Evolutionary conservation across 192 early-diverging fungal species (phyloP).

Genomic region (Pecoramyces ruminantium): DNA sequence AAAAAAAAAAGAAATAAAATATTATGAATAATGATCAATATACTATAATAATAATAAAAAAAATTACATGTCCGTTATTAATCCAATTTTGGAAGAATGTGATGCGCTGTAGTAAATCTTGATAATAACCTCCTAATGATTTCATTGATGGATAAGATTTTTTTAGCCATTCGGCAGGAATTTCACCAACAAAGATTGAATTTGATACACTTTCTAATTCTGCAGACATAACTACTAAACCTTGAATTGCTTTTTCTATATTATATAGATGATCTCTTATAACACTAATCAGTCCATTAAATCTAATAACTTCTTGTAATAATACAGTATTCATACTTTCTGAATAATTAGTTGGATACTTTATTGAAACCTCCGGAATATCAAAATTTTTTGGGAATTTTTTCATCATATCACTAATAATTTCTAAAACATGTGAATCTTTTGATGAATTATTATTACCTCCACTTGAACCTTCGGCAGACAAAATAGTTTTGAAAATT

Average conservation of each 20-base stretch:
- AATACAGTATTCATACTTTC: slow-evolving; percentile 39
- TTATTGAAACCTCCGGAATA: slow-evolving; percentile 13
- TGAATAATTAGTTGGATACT: slow-evolving; percentile 36
- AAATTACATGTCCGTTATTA: slow-evolving; percentile 18
- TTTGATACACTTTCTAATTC: slow-evolving; percentile 48
- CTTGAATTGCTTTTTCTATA: slow-evolving; percentile 44
- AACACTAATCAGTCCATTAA: slow-evolving; percentile 37
- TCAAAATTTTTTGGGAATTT: slow-evolving; percentile 29
- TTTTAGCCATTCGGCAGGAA: slow-evolving; percentile 37
- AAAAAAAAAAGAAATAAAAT: too few relatives aligned
- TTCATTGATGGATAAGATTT: slow-evolving; percentile 46
- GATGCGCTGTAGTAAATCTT: slow-evolving; percentile 28
- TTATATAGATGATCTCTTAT: slow-evolving; percentile 32
- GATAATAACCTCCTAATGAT: slow-evolving; percentile 34
- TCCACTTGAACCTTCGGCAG: slow-evolving; percentile 13
- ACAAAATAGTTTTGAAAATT: slow-evolving; percentile 31
- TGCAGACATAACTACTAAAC: slow-evolving; percentile 39
- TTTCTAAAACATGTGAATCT: slow-evolving; percentile 32
- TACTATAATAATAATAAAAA: too few relatives aligned
- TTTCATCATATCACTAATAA: slow-evolving; percentile 30
- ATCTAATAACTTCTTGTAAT: slow-evolving; percentile 44
- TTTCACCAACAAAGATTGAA: slow-evolving; percentile 28
- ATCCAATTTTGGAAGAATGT: slow-evolving; percentile 38
- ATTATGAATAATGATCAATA: too few relatives aligned
- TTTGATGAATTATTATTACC: slow-evolving; percentile 17